These are phyloP conservation scores for Copromyces sp. DNA, from an alignment of 495 filamentous ascomycete genomes.

Conservation along the genomic window DNA sequence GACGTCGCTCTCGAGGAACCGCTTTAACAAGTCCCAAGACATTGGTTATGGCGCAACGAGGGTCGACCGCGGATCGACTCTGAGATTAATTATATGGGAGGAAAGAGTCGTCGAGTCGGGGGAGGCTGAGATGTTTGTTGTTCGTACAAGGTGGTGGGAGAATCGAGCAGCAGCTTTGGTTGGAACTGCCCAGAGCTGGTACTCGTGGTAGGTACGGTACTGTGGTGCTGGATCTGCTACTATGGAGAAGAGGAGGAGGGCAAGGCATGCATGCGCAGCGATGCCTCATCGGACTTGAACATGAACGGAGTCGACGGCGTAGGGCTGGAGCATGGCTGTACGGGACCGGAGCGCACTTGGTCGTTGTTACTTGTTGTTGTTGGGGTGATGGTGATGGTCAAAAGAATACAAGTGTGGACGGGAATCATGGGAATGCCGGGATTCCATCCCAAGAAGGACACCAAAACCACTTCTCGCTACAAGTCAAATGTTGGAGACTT, in stretches of 20 bases:
- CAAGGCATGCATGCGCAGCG: slow-evolving; percentile 5
- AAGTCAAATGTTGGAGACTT: not conserved
- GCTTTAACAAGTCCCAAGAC: slow-evolving; percentile 58
- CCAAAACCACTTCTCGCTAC: not conserved
- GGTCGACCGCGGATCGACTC: not conserved
- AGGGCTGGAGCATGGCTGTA: slow-evolving; percentile 14
- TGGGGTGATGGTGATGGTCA: not conserved
- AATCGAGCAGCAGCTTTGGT: not conserved
- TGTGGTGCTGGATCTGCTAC: not conserved
- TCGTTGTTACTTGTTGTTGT: not conserved
- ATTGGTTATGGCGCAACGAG: slow-evolving; percentile 19
- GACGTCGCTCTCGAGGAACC: slow-evolving; percentile 72
- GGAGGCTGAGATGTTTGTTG: not conserved
- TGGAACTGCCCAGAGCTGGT: not conserved
- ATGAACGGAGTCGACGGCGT: slow-evolving; percentile 2
- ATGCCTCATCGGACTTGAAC: slow-evolving; percentile 11
- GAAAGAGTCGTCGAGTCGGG: not conserved
- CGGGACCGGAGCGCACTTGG: not conserved
- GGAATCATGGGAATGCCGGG: not conserved
- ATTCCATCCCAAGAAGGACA: not conserved
- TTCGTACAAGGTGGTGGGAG: not conserved
- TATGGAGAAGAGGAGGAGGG: not conserved
- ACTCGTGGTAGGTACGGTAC: not conserved
- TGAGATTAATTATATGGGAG: not conserved
- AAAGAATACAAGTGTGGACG: not conserved